Evolutionary conservation across 1,284 basidiomycete species (phyloP).

Genomic region (Trametes versicolor): DNA sequence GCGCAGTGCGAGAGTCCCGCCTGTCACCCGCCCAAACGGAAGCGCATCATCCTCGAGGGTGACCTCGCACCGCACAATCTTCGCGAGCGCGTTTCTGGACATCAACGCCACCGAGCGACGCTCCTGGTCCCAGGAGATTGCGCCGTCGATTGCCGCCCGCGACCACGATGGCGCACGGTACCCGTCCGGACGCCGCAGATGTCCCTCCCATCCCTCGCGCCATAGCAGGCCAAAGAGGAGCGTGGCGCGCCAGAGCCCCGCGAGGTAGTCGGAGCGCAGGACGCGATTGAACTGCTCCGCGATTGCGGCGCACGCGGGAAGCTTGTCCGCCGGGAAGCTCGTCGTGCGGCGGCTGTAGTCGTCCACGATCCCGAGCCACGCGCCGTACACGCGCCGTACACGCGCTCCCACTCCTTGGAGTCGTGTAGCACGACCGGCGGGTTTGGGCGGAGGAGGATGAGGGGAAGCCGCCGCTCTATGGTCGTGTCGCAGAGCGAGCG

Average conservation of each 20-base stretch:
- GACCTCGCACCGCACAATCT: background rate
- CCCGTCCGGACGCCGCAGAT: constrained; percentile 9
- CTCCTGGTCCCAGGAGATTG: background rate
- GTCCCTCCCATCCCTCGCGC: constrained; percentile 22
- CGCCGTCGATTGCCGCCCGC: constrained; percentile 16
- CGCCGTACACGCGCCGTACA: constrained; percentile 17
- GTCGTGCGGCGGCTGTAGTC: constrained; percentile 26
- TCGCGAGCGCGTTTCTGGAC: background rate
- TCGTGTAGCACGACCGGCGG: background rate
- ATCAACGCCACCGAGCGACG: too few relatives aligned
- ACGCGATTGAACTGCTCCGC: constrained; percentile 28
- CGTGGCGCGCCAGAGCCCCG: background rate
- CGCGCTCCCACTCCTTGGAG: constrained; percentile 3
- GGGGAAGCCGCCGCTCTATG: constrained; percentile 13
- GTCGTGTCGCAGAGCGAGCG: constrained; percentile 13
- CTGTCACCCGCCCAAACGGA: background rate
- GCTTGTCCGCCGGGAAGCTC: constrained; percentile 25
- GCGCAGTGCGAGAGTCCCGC: background rate
- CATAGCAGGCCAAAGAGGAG: constrained; percentile 27
- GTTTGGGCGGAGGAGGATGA: constrained; percentile 19
- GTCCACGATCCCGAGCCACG: constrained; percentile 22
- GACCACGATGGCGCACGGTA: constrained; percentile 29
- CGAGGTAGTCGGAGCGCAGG: constrained; percentile 27
- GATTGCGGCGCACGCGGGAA: constrained; percentile 27
- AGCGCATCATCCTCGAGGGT: background rate